Percentiles rank a stretch among this genome's conserved stretches.
These are phyloP conservation scores for Globisporangium nagaii DNA, from an alignment of 352 stramenopile species.

Conservation along the genomic window DNA sequence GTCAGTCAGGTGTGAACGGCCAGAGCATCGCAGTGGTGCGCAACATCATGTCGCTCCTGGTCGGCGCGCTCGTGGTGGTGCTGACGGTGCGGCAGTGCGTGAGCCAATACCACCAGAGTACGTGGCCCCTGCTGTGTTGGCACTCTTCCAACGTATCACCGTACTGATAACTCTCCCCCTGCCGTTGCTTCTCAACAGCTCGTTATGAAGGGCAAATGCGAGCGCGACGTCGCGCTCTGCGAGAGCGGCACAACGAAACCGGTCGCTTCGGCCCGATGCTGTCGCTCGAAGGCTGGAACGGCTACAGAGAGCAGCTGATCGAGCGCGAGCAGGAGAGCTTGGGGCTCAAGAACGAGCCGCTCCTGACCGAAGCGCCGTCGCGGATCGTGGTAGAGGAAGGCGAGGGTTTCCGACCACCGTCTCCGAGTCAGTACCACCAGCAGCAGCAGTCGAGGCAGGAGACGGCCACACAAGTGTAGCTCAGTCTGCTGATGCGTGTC, in stretches of 20 bases:
- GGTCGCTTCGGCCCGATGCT: conserved; percentile 18
- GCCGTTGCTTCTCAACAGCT: not conserved
- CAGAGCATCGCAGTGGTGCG: not conserved
- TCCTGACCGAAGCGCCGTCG: not conserved
- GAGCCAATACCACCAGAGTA: not conserved
- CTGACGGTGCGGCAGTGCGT: not conserved
- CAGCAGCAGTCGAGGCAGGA: not conserved
- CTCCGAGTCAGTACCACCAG: not conserved
- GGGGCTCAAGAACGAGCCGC: not conserved
- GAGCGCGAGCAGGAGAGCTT: conserved; percentile 21
- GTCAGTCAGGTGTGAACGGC: not conserved
- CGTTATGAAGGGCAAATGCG: not conserved
- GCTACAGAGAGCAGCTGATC: conserved; percentile 49
- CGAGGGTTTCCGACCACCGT: not conserved
- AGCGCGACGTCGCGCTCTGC: conserved; percentile 1
- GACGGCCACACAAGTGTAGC: too few species aligned
- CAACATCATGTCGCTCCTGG: not conserved
- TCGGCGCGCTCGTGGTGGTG: not conserved
- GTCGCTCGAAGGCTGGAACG: conserved; percentile 38
- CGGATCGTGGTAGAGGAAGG: not conserved
- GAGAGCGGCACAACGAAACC: conserved; percentile 12
- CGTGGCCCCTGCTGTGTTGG: not conserved
- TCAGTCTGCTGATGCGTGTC: too few species aligned
- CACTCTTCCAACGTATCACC: too few species aligned
- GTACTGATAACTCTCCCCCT: too few species aligned